phyloP scores from a whole-genome alignment of 192 early-diverging fungal species.

The Entomortierella beljakovae region DNA sequence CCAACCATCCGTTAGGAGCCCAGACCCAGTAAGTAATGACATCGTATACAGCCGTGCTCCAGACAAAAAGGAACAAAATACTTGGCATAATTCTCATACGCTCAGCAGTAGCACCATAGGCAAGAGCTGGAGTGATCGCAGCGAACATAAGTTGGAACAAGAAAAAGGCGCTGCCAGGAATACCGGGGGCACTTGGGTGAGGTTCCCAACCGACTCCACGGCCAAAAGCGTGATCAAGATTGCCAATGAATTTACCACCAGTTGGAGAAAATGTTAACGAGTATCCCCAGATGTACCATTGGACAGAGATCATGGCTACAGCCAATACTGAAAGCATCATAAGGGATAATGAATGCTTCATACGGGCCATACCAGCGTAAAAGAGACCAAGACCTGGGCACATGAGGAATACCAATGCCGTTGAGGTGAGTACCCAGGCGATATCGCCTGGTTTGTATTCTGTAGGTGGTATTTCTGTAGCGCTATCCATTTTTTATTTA shows the following conservation, averaged over 20 bases:
- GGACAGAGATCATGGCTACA: conserved; percentile 76
- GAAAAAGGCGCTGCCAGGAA: conserved; percentile 74
- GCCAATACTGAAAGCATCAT: conserved; percentile 79
- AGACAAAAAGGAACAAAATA: conserved; percentile 73
- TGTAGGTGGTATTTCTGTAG: conserved; percentile 15
- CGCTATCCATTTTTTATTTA: conserved; percentile 16
- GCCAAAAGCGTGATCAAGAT: conserved; percentile 71
- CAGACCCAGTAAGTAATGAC: conserved; percentile 87
- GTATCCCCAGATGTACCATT: conserved; percentile 82
- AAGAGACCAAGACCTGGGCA: conserved; percentile 81
- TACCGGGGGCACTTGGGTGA: conserved; percentile 65
- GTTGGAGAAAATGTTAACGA: conserved; percentile 76
- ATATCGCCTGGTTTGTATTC: conserved; percentile 75
- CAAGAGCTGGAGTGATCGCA: conserved; percentile 75
- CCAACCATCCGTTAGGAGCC: conserved; percentile 84
- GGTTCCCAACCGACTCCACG: conserved; percentile 66
- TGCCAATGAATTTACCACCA: conserved; percentile 78
- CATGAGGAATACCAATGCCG: conserved; percentile 82
- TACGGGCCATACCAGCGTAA: conserved; percentile 80
- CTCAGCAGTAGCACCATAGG: conserved; percentile 78
- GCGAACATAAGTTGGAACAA: conserved; percentile 89
- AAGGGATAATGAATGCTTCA: conserved; percentile 83
- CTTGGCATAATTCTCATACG: conserved; percentile 77
- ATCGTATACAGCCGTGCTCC: conserved; percentile 79
- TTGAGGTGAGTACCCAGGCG: conserved; percentile 78